Evolutionary conservation across 139 green algal species (phyloP), one percentile per base, ranked within the genome.

Genomic region (Pseudopediastrum boryanum): DNA sequence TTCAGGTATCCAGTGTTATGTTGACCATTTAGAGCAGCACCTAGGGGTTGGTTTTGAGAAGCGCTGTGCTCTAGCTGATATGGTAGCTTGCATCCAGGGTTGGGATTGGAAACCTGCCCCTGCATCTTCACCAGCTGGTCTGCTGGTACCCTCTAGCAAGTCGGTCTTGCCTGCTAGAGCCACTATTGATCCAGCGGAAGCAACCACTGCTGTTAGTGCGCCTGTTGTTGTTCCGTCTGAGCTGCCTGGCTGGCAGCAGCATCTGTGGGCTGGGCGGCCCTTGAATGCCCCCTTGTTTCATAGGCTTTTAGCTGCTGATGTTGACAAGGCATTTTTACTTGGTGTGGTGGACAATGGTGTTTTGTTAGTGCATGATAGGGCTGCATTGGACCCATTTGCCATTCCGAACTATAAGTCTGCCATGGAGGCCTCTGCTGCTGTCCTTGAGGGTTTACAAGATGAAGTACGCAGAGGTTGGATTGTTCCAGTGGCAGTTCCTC

Each of bases 31-130:
- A 23, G 13, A 8, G 13, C n/a, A 6, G 54, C 8, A 6, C 54
- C 35, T 64, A 7, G 54, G 54, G 10, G n/a, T 27, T 64, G 54
- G 10, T 64, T 64, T 64, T 64, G 54, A 64, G n/a, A n/a, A n/a
- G 54, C 13, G 10, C 54, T 39, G n/a, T 12, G 7, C 54, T n/a
- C 6, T 64, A 10, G 10, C 7, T 8, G n/a, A 64, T n/a, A 7
- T 64, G 8, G 54, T 64, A 7, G 6, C 7, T 33, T n/a, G 7
- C 13, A 39, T 64, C 6, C 54, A 27, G 31, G 54, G 54, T 64
- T 64, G 54, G 54, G 54, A 64, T 64, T 64, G 54, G 54, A 23
- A 39, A 10, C 54, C 54, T 8, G 54, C 54, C 35, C n/a, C 54
- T 64, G 54, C 54, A 33, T 9, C 7, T 64, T 64, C 8, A n/a